phyloP scores from a whole-genome alignment of 495 filamentous ascomycete genomes.

The Lepidopterella palustris region DNA sequence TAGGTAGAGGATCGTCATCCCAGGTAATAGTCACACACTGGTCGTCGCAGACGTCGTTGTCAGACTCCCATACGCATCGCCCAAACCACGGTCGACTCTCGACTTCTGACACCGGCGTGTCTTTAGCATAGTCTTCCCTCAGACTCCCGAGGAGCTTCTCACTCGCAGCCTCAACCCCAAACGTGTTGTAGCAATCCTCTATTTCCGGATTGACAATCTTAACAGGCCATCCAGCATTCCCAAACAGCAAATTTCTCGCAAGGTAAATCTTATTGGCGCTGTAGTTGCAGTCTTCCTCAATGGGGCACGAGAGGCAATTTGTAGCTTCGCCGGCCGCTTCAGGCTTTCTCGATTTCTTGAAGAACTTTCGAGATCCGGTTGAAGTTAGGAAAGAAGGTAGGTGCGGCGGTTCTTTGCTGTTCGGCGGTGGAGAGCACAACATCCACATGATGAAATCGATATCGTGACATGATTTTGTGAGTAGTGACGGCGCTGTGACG shows the following conservation, averaged over 20 bases:
- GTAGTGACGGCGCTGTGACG: conserved; percentile 63
- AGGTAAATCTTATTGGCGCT: conserved; percentile 76
- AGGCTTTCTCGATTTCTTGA: conserved; percentile 68
- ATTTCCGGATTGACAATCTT: conserved; percentile 86
- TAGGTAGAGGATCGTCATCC: conserved; percentile 55
- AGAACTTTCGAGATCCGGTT: conserved; percentile 65
- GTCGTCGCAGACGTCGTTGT: conserved; percentile 89
- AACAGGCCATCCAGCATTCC: conserved; percentile 71
- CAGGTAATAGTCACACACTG: conserved; percentile 81
- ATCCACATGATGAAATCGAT: conserved; percentile 91
- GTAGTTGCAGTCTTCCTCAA: conserved; percentile 68
- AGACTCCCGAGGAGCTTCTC: conserved; percentile 49
- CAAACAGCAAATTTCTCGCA: conserved; percentile 50
- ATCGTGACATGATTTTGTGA: conserved; percentile 94
- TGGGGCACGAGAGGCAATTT: conserved; percentile 78
- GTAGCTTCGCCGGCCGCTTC: conserved; percentile 64
- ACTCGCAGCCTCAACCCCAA: conserved; percentile 38
- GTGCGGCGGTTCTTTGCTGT: conserved; percentile 48
- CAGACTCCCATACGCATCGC: conserved; percentile 85
- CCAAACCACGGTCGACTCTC: conserved; percentile 74
- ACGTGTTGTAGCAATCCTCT: conserved; percentile 53
- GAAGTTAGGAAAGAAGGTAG: conserved; percentile 68
- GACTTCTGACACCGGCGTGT: conserved; percentile 47
- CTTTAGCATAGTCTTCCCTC: conserved; percentile 58
- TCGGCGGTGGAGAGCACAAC: conserved; percentile 56